These are phyloP conservation scores for Ceratocystis alfenasii DNA, from an alignment of 2,329 filamentous ascomycete species.

Conservation along the genomic window DNA sequence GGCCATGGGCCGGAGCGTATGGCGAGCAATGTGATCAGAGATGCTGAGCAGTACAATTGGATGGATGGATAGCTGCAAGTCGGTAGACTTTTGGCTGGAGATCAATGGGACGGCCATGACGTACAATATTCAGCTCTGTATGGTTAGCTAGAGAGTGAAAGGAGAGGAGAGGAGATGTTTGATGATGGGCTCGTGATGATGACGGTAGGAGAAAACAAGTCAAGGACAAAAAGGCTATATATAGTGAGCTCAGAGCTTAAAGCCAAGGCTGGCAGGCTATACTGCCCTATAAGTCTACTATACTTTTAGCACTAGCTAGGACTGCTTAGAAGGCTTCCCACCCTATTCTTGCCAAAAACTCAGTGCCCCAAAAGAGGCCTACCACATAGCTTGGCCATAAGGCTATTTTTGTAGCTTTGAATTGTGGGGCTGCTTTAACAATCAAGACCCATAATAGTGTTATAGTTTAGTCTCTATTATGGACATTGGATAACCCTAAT, in stretches of 20 bases:
- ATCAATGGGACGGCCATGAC: constrained; percentile 32
- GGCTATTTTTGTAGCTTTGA: background rate
- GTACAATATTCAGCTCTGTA: background rate
- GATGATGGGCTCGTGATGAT: background rate
- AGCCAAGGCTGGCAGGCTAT: too few species aligned
- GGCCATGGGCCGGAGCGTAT: constrained; percentile 50
- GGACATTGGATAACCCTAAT: background rate
- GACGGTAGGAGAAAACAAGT: background rate
- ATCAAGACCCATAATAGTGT: background rate
- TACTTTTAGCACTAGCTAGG: background rate
- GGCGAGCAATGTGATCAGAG: constrained; percentile 89
- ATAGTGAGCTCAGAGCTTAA: background rate
- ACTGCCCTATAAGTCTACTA: background rate
- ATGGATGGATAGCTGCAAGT: constrained; percentile 75
- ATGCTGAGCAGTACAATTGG: constrained; percentile 92
- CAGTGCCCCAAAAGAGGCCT: too few species aligned
- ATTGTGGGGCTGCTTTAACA: background rate
- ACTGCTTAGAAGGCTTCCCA: background rate
- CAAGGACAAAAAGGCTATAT: background rate
- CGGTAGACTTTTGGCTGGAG: constrained; percentile 54
- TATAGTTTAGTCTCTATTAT: background rate
- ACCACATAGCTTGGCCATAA: background rate
- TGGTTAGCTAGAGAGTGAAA: background rate
- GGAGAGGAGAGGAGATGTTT: background rate
- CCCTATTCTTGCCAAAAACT: too few species aligned